Evolutionary conservation across 1,139 yeast genomes (phyloP), one percentile per base, ranked within the genome.

Genomic region (Scheffersomyces quercinus): DNA sequence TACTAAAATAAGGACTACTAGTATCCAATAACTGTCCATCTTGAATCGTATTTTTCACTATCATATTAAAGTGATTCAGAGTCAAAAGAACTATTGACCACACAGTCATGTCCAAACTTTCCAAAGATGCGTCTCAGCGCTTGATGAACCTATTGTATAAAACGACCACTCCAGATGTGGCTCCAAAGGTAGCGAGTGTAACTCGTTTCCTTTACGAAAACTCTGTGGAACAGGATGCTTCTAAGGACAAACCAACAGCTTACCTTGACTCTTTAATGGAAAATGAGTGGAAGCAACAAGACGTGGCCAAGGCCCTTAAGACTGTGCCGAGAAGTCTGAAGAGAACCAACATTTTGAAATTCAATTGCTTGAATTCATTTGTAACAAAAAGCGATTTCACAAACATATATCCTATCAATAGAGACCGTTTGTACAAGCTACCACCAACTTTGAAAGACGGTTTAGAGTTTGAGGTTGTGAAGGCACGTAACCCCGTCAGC

Each of bases 401-500:
- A 40, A 65, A 67, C 43, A 42, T 70, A 9, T 68, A 60, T 40
- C 79, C 79, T 1, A 51, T 59, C 28, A 53, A 52, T 26, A 48
- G 66, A 41, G 70, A 71, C 39, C 54, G 74, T 29, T 55, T 43
- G 26, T 71, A 65, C 49, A 45, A 47, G 29, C 49, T 68, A 6
- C 58, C 64, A 4, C 39, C 46, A 5, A 49, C 53, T 4, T 42
- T 62, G n/a, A 36, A 53, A 8, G 54, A 56, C 15, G 67, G 66
- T 1, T 46, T 67, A n/a, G 44, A 49, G 13, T 71, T 73, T 38
- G 56, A 58, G 28, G 69, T 72, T 2, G 63, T 79, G 7, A 75
- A 82, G 46, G 75, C 75, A 11, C 60, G 89, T 44, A 66, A 77
- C 46, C 79, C 81, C 0, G 41, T 55, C 3, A 72, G 65, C 20